These are phyloP conservation scores for Aspergillus fijiensis DNA, from an alignment of 2,329 filamentous ascomycete species.

Conservation along the genomic window DNA sequence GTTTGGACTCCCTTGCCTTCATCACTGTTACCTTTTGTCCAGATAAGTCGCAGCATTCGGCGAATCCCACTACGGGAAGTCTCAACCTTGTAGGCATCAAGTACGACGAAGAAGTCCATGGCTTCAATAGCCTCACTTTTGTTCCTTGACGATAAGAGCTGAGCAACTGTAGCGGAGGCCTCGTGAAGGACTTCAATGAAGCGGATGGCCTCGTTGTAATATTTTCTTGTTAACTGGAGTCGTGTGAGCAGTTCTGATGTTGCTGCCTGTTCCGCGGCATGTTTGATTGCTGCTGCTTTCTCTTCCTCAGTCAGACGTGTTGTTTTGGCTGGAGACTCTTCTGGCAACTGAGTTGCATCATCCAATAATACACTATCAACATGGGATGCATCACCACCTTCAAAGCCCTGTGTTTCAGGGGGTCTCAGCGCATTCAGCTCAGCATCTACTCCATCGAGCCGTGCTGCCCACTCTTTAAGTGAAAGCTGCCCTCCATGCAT, in stretches of 20 bases:
- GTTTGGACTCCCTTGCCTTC: constrained; percentile 98
- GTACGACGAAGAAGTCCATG: constrained; percentile 96
- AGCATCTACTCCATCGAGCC: constrained; percentile 77
- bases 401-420: constrained; percentile 69
- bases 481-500: constrained; percentile 87
- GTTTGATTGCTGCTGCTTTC: constrained; percentile 69
- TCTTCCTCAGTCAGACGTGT: constrained; percentile 75
- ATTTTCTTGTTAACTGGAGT: constrained; percentile 81
- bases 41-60: constrained; percentile 93
- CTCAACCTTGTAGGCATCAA: constrained; percentile 94
- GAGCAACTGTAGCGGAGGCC: constrained; percentile 76
- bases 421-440: constrained; percentile 81
- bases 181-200: constrained; percentile 91
- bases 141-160: constrained; percentile 89
- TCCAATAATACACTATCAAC: constrained; percentile 79
- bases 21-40: constrained; percentile 99
- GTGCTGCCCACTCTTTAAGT: constrained; percentile 78
- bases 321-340: constrained; percentile 64
- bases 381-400: constrained; percentile 64
- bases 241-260: constrained; percentile 86
- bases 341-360: constrained; percentile 78
- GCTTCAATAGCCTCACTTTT: constrained; percentile 99
- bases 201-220: constrained; percentile 87
- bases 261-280: constrained; percentile 81
- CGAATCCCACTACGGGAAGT: constrained; percentile 89